These are phyloP conservation scores for Colletotrichum trifolii DNA, from an alignment of 2,329 filamentous ascomycete genomes.

Conservation along the genomic window DNA sequence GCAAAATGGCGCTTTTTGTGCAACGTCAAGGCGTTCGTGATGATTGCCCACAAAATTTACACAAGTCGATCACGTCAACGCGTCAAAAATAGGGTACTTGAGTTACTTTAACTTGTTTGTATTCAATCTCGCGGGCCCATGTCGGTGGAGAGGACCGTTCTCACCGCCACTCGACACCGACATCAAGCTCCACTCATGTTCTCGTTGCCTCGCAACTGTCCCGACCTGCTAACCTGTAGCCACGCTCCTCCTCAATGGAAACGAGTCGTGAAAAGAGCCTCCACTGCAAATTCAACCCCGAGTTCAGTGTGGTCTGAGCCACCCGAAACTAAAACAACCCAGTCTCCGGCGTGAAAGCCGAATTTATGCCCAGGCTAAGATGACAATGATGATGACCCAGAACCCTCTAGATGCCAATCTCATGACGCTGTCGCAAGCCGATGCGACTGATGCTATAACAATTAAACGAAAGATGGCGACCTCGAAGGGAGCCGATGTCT, in stretches of 20 bases:
- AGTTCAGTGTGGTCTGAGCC: background rate
- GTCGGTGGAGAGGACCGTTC: constrained; percentile 24
- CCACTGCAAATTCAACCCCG: constrained; percentile 29
- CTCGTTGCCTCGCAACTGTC: constrained; percentile 35
- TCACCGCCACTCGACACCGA: constrained; percentile 32
- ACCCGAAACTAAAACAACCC: constrained; percentile 13
- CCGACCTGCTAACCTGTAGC: constrained; percentile 35
- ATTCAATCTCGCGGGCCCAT: constrained; percentile 32
- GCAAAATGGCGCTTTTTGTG: too few relatives aligned
- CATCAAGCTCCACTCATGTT: constrained; percentile 23
- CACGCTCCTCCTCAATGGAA: constrained; percentile 29
- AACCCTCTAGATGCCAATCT: constrained; percentile 31
- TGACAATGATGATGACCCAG: constrained; percentile 27
- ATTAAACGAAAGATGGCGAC: constrained; percentile 33
- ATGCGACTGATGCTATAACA: constrained; percentile 34
- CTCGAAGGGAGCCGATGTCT: constrained; percentile 6
- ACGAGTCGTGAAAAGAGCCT: constrained; percentile 30
- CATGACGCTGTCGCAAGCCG: constrained; percentile 29
- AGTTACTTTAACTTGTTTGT: constrained; percentile 31
- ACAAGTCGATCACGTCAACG: constrained; percentile 7
- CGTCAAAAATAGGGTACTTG: constrained; percentile 1
- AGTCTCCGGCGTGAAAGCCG: constrained; percentile 8
- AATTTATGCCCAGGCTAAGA: constrained; percentile 4
- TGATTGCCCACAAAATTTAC: background rate
- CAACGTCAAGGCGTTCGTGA: background rate